Conservation (phyloP, 306 rosid genomes). For the Heteromeles arbutifolia region DNA sequence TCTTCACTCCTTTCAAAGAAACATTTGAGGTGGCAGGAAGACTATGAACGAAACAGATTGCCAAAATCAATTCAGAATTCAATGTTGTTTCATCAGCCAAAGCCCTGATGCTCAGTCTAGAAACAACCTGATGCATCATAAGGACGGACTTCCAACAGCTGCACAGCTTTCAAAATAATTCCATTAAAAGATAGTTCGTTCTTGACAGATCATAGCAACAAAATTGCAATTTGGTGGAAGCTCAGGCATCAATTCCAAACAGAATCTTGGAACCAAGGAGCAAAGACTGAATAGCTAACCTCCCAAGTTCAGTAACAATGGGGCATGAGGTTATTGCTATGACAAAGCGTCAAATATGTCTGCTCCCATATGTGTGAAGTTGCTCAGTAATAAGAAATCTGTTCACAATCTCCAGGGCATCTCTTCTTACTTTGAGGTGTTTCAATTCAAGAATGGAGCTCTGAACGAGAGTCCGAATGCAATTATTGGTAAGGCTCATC, state of each 20-base stretch:
- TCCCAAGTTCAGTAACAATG: neutral
- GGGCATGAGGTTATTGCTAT: neutral
- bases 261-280: neutral
- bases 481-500: neutral
- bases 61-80: neutral
- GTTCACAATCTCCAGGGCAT: neutral
- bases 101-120: neutral
- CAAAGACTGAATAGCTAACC: neutral
- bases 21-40: neutral
- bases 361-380: neutral
- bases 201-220: neutral
- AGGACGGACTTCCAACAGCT: neutral
- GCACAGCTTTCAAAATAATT: neutral
- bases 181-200: slow-evolving; percentile 4
- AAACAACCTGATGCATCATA: neutral
- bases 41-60: neutral
- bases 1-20: neutral
- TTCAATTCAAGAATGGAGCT: slow-evolving; percentile 3
- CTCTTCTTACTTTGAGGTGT: neutral
- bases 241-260: neutral
- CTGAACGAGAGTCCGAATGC: neutral
- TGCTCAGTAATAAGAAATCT: neutral
- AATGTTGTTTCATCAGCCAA: neutral
- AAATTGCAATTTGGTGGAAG: neutral
- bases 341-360: neutral